These are phyloP conservation scores for Gracilaria domingensis DNA, from an alignment of 23 red algal genomes.

Conservation along the genomic window DNA sequence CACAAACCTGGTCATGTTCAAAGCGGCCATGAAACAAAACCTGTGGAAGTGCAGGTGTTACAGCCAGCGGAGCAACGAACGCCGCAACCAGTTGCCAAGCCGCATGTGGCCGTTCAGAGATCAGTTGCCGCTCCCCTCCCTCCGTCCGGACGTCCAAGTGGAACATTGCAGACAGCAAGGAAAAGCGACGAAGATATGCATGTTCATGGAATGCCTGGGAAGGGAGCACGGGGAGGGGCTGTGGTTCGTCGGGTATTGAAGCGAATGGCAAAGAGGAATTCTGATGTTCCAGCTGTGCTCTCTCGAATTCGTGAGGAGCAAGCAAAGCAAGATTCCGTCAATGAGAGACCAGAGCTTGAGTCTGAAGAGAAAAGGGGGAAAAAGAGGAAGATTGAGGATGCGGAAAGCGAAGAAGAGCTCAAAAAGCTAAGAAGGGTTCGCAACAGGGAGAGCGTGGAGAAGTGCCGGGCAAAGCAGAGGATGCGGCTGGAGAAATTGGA, in stretches of 20 bases:
- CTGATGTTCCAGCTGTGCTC: neutral
- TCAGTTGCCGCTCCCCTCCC: neutral
- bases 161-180: neutral
- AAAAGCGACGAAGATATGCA: neutral
- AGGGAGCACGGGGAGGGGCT: conserved; percentile 1
- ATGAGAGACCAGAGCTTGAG: neutral
- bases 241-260: conserved; percentile 20
- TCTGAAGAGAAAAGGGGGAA: neutral
- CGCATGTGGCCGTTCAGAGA: neutral
- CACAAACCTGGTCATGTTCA: neutral
- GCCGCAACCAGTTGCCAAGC: neutral
- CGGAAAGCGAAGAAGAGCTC: conserved; percentile 5
- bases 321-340: neutral
- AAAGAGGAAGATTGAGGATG: neutral
- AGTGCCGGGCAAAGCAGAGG: conserved; percentile 33
- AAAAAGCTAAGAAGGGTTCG: conserved; percentile 31
- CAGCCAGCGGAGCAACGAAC: too few relatives aligned
- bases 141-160: neutral
- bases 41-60: neutral
- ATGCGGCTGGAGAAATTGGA: conserved; percentile 27
- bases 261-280: conserved; percentile 13
- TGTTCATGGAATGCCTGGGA: neutral
- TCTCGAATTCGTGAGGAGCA: neutral
- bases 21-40: neutral
- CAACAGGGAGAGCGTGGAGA: conserved; percentile 36